Base-by-base conservation (phyloP, 2,329 filamentous ascomycete genomes). In the Fusarium oligoseptatum region DNA sequence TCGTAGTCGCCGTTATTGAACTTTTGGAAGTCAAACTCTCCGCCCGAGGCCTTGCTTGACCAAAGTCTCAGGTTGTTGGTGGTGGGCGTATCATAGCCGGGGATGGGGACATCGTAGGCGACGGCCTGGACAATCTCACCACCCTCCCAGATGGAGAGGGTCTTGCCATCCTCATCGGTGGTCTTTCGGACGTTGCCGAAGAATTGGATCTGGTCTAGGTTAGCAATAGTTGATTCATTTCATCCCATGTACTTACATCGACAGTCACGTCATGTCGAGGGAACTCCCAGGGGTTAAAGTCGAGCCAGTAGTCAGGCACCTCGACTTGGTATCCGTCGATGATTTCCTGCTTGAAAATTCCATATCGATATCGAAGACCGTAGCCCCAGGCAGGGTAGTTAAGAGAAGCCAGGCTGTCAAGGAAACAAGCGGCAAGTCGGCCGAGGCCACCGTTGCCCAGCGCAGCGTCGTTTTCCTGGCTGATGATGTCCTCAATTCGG, bases 331-430 rank as follows among this genome's bases (percentile, higher is more conserved):
- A 99, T 67, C 97, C 97, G 80, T 98, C 94, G 70, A 98, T 92
- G 79, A 99, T 98, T 86, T 98, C 97, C 87, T 99, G 97, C 87
- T 98, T 98, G 91, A 99, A 99, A 83, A 99, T 99, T 81, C 94
- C 94, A 82, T 98, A 98, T 83, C 95, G 90, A 87, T 99, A 99
- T 80, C 97, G 92, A 77, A 99, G 87, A 65, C 96, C 97, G 80
- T 99, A 99, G 39, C 97, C 97, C 97, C 97, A 99, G 22, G 97
- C 97, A 11, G 97, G 94, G 83, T 93, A 98, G 87, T 98, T 97
- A 78, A 99, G 89, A 12, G 95, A 96, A 27, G 97, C 97, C 81
- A 99, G 87, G 78, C 95, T 98, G 86, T 99, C 97, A 73, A 99
- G 90, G 88, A 98, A 98, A 85, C 97, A 99, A 43, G 97, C 97